Evolutionary conservation across 805 yeast genomes (phyloP).

Genomic region (Candida glaebosa): DNA sequence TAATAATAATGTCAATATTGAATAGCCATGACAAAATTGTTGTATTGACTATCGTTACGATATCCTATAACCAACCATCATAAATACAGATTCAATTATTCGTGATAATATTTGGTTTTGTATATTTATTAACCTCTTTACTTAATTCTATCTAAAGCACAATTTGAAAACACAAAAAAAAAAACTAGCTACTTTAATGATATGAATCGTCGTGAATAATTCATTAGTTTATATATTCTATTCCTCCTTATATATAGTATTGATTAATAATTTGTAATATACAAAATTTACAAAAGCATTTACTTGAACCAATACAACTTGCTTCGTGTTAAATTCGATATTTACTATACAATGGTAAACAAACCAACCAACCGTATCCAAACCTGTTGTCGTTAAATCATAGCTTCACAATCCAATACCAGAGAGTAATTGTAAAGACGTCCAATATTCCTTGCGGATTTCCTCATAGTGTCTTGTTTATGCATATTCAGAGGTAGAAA

Average conservation of each 20-base stretch:
- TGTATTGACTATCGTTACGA: too few species aligned
- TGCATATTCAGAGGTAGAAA: conserved; percentile 35
- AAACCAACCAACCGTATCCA: too few species aligned
- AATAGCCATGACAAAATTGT: too few species aligned
- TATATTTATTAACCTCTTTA: not conserved
- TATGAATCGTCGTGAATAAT: not conserved
- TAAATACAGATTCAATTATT: not conserved
- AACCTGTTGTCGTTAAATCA: not conserved
- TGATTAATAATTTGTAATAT: conserved; percentile 4
- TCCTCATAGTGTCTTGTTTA: conserved; percentile 8
- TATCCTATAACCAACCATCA: not conserved
- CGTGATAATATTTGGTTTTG: not conserved
- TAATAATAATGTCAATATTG: not conserved
- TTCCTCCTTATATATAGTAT: conserved; percentile 5
- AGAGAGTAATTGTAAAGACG: not conserved
- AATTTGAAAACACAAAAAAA: conserved; percentile 3
- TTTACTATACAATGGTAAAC: not conserved
- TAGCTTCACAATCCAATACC: conserved; percentile 1
- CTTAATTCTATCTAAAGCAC: not conserved
- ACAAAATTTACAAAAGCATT: conserved; percentile 1
- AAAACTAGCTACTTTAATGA: not conserved
- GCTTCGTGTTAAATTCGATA: not conserved
- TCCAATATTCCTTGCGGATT: not conserved
- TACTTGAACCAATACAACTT: too few species aligned
- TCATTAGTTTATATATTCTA: conserved; percentile 4